Percentiles rank a stretch among this genome's conserved stretches.
Conservation (phyloP, 805 yeast genomes). For the Schizosaccharomyces pombe region DNA sequence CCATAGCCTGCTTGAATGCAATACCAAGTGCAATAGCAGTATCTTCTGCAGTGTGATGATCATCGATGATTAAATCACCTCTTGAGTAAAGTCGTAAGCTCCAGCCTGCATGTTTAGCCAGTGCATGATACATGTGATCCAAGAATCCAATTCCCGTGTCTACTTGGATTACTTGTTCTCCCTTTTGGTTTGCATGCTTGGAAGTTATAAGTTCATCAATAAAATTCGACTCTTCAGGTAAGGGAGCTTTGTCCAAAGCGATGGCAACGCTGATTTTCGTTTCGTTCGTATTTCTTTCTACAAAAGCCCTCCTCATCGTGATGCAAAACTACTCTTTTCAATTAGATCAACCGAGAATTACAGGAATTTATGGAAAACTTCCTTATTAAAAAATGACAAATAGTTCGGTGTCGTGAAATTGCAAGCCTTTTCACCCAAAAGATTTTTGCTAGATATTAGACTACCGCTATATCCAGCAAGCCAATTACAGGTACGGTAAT, state of each 20-base stretch:
- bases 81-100: conserved; percentile 67
- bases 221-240: conserved; percentile 14
- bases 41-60: conserved; percentile 92
- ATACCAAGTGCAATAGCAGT: conserved; percentile 77
- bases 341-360: no score
- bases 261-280: conserved; percentile 75
- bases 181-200: conserved; percentile 41
- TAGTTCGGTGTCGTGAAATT: no score
- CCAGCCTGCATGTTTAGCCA: conserved; percentile 96
- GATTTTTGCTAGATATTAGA: no score
- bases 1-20: conserved; percentile 75
- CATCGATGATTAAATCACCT: conserved; percentile 90
- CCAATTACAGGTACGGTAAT: no score
- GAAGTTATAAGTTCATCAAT: conserved; percentile 5
- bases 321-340: not conserved
- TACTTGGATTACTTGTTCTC: conserved; percentile 52
- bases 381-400: no score
- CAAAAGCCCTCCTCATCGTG: not conserved
- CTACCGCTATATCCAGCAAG: no score
- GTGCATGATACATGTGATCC: conserved; percentile 92
- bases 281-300: conserved; percentile 60
- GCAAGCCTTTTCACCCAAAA: no score
- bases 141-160: conserved; percentile 86
- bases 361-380: no score
- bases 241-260: conserved; percentile 61